Percentiles rank a stretch among this genome's conserved stretches.
Conservation (phyloP, 768 basidiomycete genomes). For the Amanita pseudoporphyria region DNA sequence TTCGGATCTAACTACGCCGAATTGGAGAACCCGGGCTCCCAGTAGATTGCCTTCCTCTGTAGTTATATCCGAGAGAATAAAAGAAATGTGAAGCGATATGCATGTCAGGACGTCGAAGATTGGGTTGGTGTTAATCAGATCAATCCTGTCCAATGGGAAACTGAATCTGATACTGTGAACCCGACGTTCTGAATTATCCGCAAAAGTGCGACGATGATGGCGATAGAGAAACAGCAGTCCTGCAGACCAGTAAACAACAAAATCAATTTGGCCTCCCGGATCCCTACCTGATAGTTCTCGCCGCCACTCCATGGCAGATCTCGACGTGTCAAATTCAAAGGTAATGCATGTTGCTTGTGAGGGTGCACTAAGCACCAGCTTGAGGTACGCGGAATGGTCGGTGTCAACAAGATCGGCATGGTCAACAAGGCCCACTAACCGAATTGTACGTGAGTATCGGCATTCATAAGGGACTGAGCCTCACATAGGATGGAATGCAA, state of each 20-base stretch:
- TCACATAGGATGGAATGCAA: conserved; percentile 40
- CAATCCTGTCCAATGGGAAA: conserved; percentile 33
- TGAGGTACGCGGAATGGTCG: conserved; percentile 32
- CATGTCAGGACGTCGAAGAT: conserved; percentile 20
- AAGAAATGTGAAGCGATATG: conserved; percentile 16
- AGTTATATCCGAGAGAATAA: conserved; percentile 12
- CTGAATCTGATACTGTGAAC: conserved; percentile 33
- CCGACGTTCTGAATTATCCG: conserved; percentile 20
- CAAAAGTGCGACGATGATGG: conserved; percentile 28
- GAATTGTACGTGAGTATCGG: neutral
- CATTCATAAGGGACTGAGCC: conserved; percentile 13
- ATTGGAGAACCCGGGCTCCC: conserved; percentile 20
- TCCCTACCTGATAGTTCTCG: conserved; percentile 34
- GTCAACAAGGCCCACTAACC: conserved; percentile 38
- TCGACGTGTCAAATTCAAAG: conserved; percentile 50
- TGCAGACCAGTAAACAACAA: conserved; percentile 10
- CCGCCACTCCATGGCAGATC: conserved; percentile 40
- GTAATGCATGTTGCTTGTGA: conserved; percentile 16
- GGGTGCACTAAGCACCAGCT: conserved; percentile 23
- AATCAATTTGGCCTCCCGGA: neutral
- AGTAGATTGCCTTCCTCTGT: conserved; percentile 13
- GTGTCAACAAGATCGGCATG: conserved; percentile 35
- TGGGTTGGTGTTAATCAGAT: conserved; percentile 13
- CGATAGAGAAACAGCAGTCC: conserved; percentile 37
- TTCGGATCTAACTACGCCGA: conserved; percentile 18